A percentile compares a stretch with the other conserved stretches of the same genome.
These are phyloP conservation scores for Salix viminalis DNA, from an alignment of 345 rosid genomes.

Conservation along the genomic window DNA sequence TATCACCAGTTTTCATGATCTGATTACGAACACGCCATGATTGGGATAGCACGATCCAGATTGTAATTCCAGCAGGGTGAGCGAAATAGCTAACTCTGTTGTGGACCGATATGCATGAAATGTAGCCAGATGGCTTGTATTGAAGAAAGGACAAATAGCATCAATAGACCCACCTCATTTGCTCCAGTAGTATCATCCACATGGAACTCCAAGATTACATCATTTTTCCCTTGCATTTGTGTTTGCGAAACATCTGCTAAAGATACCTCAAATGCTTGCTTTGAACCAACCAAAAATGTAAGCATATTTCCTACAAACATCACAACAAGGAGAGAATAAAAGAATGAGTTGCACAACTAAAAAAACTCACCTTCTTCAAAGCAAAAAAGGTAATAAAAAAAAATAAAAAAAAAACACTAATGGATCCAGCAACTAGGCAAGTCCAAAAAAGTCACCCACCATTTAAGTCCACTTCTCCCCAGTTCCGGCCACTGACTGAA, in stretches of 20 bases:
- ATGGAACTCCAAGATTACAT: conserved; percentile 91
- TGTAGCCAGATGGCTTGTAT: background rate
- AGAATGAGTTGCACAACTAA: background rate
- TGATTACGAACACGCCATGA: no score
- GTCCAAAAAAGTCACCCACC: conserved; percentile 40
- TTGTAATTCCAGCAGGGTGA: no score
- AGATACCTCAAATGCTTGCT: conserved; percentile 94
- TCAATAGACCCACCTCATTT: conserved; percentile 58
- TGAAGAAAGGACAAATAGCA: background rate
- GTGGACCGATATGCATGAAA: background rate
- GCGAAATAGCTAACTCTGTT: no score
- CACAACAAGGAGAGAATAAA: background rate
- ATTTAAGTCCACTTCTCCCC: conserved; percentile 94
- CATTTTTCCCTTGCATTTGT: conserved; percentile 88
- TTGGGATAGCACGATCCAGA: no score
- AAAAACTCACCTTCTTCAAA: background rate
- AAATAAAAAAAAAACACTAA: background rate
- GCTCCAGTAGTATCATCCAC: conserved; percentile 97
- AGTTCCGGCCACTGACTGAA: conserved; percentile 87
- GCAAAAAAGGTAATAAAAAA: no score
- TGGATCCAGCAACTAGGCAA: background rate
- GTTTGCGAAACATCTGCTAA: conserved; percentile 90
- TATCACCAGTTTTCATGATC: no score
- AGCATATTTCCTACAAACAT: conserved; percentile 67
- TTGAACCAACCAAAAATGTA: conserved; percentile 69